phyloP scores from a whole-genome alignment of 1,284 basidiomycete species.

The Boletus coffeatus region DNA sequence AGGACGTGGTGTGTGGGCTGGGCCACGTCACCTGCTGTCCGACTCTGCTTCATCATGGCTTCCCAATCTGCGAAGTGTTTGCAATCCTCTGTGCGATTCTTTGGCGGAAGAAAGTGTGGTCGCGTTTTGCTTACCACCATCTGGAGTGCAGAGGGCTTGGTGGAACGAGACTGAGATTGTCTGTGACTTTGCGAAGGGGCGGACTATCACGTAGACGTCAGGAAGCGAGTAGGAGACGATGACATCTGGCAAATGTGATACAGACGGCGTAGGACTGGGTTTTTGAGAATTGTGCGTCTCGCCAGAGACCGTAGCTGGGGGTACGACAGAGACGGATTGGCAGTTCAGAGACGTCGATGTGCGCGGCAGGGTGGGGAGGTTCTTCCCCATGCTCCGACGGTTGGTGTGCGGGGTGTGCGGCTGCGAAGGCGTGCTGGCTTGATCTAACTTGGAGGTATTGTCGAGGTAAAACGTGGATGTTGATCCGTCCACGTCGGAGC shows the following conservation, averaged over 20 bases:
- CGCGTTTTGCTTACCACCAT: constrained; percentile 76
- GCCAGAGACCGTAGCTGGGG: background rate
- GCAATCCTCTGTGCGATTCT: constrained; percentile 72
- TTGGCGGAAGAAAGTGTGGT: constrained; percentile 82
- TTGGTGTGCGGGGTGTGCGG: background rate
- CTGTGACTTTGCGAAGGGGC: constrained; percentile 32
- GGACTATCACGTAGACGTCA: background rate
- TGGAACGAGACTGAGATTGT: constrained; percentile 44
- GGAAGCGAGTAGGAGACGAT: constrained; percentile 11
- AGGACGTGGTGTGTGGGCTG: background rate
- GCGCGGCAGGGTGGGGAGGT: constrained; percentile 34
- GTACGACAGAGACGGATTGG: constrained; percentile 18
- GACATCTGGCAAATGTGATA: constrained; percentile 8
- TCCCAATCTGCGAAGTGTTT: constrained; percentile 89
- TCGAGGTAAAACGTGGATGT: constrained; percentile 55
- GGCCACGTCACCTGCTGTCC: constrained; percentile 52
- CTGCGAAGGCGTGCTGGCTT: background rate
- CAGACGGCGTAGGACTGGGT: constrained; percentile 8
- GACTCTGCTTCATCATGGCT: constrained; percentile 84
- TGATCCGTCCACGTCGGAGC: constrained; percentile 36
- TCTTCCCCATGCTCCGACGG: background rate
- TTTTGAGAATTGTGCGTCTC: background rate
- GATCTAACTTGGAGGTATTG: constrained; percentile 4
- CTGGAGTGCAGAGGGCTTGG: constrained; percentile 64
- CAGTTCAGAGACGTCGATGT: constrained; percentile 42